Base-by-base conservation (phyloP, 441 rosid genomes). In the Populus trichocarpa region DNA sequence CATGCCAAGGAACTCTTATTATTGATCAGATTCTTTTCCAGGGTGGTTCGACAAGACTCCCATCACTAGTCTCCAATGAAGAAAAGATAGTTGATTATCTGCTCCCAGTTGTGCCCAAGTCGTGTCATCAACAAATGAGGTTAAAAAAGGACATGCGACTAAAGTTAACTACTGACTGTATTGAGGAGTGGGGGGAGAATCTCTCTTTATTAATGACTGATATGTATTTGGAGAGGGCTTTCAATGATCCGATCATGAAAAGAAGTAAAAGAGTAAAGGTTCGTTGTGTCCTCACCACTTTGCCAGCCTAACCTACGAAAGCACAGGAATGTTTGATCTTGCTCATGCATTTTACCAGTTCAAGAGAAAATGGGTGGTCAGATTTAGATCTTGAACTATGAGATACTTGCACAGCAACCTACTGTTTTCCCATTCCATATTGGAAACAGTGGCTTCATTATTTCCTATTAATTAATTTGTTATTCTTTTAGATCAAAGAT, bases 251-350 rank as follows among this genome's bases (percentile, higher is more conserved):
- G 66, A 23, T 11, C 85, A 84, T 83, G 22, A 74, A 82, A 86
- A 81, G 83, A 76, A 78, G 82, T 5, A 61, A 82, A 78, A 81
- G 79, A 25, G 42, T 36, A 85, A 81, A 83, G 85, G 69, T 50
- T 28, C 71, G 13, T 68, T 32, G 50, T 79, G 74, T 81, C 73
- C 68, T 73, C 50, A 35, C 23, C 38, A 22, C 46, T 32, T 70
- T 40, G 59, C 50, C 8, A 69, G 1, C 26, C 59, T 23, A 70
- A 32, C 59, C 73, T 42, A 8, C 73, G 32, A 70, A 40, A 8
- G 53, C 57, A 70, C 18, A 42, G 7, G 10, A 23, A 63, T 22
- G 63, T 57, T 57, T 57, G 63, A 57, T 57, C 18, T 57, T 9
- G 66, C 26, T 22, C 38, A 42, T 6, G 20, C 16, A 2, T 77